Evolutionary conservation across 75 land plant genomes (phyloP).

Genomic region (Larix kaempferi): DNA sequence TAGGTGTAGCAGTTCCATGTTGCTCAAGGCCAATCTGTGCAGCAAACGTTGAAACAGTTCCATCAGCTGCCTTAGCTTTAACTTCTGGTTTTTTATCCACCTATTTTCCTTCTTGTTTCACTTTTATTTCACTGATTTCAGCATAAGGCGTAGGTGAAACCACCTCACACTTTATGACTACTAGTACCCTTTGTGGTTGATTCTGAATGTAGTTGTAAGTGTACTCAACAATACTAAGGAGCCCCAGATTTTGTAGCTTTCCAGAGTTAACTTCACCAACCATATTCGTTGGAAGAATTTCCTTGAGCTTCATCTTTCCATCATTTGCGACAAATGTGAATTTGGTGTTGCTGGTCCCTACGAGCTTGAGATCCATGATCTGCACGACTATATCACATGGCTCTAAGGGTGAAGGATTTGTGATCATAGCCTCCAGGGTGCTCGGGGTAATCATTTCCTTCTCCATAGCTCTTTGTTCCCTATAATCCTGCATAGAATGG

Average conservation of each 20-base stretch:
- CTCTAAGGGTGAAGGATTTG: no score
- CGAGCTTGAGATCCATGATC: no score
- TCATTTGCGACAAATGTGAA: conserved; percentile 68
- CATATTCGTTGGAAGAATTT: conserved; percentile 54
- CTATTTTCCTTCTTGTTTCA: no score
- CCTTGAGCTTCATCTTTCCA: conserved; percentile 56
- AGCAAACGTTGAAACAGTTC: conserved; percentile 50
- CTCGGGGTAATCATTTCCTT: no score
- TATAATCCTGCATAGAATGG: no score
- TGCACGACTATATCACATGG: no score
- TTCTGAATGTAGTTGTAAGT: no score
- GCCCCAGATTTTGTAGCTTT: conserved; percentile 64
- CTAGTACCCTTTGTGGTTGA: conserved; percentile 58
- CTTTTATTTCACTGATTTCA: conserved; percentile 21
- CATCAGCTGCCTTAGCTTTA: conserved; percentile 22
- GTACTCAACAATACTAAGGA: conserved; percentile 53
- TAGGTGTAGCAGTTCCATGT: conserved; percentile 58
- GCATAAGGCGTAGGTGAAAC: conserved; percentile 49
- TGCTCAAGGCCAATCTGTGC: conserved; percentile 76
- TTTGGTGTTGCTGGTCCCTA: conserved; percentile 40
- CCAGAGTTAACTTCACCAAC: conserved; percentile 54
- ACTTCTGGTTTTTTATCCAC: conserved; percentile 21
- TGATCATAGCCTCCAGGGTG: no score
- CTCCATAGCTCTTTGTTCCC: no score
- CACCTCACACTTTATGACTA: no score